A percentile compares a stretch with the other conserved stretches of the same genome.
phyloP scores from a whole-genome alignment of 768 basidiomycete genomes.

The Brasilioporus rufonigricans region DNA sequence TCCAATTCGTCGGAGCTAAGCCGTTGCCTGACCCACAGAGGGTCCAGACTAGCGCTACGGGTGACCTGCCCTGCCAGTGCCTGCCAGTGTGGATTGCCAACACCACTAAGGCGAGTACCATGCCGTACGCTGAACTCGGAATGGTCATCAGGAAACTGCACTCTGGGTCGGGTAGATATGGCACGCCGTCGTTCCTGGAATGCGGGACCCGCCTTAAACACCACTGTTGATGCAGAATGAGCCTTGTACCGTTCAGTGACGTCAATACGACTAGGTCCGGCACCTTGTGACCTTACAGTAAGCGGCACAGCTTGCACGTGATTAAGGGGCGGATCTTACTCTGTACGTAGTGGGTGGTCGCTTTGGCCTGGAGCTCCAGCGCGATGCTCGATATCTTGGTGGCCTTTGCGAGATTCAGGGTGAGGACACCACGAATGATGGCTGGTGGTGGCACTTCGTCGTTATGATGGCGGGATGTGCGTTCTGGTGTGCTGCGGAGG shows the following conservation, averaged over 20 bases:
- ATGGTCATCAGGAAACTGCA: slow-evolving; percentile 10
- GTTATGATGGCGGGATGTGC: slow-evolving; percentile 19
- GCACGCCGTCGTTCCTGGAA: slow-evolving; percentile 24
- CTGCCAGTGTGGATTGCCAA: background rate
- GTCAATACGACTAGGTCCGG: slow-evolving; percentile 73
- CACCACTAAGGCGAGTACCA: background rate
- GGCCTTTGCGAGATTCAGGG: slow-evolving; percentile 66
- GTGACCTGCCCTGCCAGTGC: background rate
- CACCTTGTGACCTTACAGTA: slow-evolving; percentile 33
- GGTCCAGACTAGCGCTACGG: slow-evolving; percentile 13
- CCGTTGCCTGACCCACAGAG: slow-evolving; percentile 4
- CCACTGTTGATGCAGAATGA: slow-evolving; percentile 65
- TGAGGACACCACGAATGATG: slow-evolving; percentile 63
- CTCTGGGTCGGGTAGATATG: slow-evolving; percentile 16
- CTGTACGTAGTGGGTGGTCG: slow-evolving; percentile 80
- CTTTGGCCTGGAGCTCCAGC: slow-evolving; percentile 71
- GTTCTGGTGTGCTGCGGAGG: slow-evolving; percentile 47
- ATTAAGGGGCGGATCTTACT: slow-evolving; percentile 44
- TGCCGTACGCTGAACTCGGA: background rate
- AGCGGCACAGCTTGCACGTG: background rate
- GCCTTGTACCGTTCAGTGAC: slow-evolving; percentile 75
- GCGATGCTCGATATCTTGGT: slow-evolving; percentile 85
- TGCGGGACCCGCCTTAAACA: slow-evolving; percentile 62
- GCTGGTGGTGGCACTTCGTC: slow-evolving; percentile 51
- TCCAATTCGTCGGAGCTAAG: slow-evolving; percentile 9